Evolutionary conservation across 805 yeast species (phyloP), one percentile per base, ranked within the genome.

Genomic region (Suhomyces vadensis): DNA sequence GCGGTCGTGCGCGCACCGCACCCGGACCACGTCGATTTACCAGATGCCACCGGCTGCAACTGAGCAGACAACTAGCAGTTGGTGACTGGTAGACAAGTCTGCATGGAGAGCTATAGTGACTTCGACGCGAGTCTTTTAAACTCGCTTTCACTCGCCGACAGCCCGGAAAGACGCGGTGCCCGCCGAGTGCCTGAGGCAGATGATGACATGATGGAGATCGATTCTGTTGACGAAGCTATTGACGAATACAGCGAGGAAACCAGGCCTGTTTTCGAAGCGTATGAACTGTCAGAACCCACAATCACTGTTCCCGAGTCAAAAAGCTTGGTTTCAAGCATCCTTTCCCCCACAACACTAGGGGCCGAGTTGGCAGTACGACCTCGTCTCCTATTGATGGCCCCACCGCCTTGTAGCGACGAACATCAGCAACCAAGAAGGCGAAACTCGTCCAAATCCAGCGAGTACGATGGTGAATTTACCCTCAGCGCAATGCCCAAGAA

Each of bases 261-360:
- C 26, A 24, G 10, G 7, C 26, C 26, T 10, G 26, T 8, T 8
- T 24, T 14, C 21, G 24, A 33, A 33, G 37, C 20, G 24, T 6
- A 9, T 2, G 23, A 33, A 27, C n/a, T 27, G 24, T n/a, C n/a
- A 7, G 24, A 33, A 20, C 37, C 24, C 5, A 4, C 24, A 1
- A 33, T 9, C n/a, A 10, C 26, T 35, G n/a, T n/a, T n/a, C n/a
- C 14, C 31, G 25, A 35, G 27, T n/a, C 48, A 41, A 20, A 41
- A 29, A 6, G 35, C 48, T 25, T 37, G 45, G 17, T 56, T 17
- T 42, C 55, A 7, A 46, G 49, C 7, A 50, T 64, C 7, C 51
- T 65, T 8, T 66, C 67, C 36, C 77, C 75, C 2, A 71, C 77
- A 2, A 53, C 52, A n/a, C 47, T 71, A 16, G 77, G 77, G 0